Percentiles rank a stretch among this genome's conserved stretches.
Conservation (phyloP, 2,329 filamentous ascomycete genomes). For the Colletotrichum eremochloae region DNA sequence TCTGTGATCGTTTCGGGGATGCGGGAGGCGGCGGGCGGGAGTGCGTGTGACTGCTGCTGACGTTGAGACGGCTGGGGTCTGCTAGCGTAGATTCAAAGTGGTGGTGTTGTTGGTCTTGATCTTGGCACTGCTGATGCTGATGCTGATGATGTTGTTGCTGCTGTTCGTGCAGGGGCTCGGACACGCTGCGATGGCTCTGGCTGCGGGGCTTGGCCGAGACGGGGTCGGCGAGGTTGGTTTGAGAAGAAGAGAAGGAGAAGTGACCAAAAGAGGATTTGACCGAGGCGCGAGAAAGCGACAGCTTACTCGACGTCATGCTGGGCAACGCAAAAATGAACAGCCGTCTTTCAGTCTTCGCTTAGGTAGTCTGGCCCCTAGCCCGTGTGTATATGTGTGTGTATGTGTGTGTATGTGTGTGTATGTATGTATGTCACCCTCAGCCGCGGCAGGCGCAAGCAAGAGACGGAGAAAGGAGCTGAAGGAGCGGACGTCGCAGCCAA, state of each 20-base stretch:
- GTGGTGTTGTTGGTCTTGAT: neutral
- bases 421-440: constrained; percentile 22
- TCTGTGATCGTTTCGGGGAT: constrained; percentile 39
- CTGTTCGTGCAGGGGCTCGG: constrained; percentile 35
- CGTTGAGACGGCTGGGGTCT: constrained; percentile 21
- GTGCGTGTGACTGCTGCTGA: constrained; percentile 19
- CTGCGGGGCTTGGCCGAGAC: constrained; percentile 32
- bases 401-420: constrained; percentile 5
- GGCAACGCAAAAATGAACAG: constrained; percentile 50
- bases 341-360: constrained; percentile 37
- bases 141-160: constrained; percentile 5
- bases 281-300: constrained; percentile 50
- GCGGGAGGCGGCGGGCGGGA: constrained; percentile 30
- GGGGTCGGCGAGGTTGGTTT: constrained; percentile 36
- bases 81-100: neutral
- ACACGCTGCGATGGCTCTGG: constrained; percentile 41
- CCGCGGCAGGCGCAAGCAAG: constrained; percentile 21
- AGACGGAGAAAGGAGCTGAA: constrained; percentile 12
- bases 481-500: constrained; percentile 11
- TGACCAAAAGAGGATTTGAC: constrained; percentile 52
- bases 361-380: constrained; percentile 12
- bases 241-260: constrained; percentile 51
- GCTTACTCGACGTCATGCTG: constrained; percentile 63
- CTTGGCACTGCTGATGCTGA: neutral
- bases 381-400: no score